Evolutionary conservation across 1,284 basidiomycete genomes (phyloP).

Genomic region (Mycena sp.): DNA sequence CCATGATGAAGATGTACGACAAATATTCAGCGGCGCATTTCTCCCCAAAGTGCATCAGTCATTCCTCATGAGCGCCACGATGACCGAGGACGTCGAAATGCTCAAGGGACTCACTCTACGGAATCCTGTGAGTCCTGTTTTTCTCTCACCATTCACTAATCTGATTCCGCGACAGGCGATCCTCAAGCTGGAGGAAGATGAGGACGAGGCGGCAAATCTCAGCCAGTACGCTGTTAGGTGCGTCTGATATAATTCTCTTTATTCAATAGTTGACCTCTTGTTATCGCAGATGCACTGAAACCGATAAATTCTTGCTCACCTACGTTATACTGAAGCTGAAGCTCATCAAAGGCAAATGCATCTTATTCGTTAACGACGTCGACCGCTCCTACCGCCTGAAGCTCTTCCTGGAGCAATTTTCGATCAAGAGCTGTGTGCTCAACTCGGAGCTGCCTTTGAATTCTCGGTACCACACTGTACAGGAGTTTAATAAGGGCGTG

Average conservation of each 20-base stretch:
- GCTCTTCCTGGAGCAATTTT: constrained; percentile 98
- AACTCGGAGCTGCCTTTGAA: constrained; percentile 97
- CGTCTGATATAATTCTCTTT: constrained; percentile 22
- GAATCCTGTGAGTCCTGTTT: constrained; percentile 74
- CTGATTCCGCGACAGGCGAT: constrained; percentile 67
- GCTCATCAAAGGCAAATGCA: constrained; percentile 95
- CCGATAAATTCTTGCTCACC: constrained; percentile 94
- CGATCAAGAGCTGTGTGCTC: constrained; percentile 94
- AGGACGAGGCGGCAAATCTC: constrained; percentile 83
- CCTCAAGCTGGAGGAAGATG: constrained; percentile 85
- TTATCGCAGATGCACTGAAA: constrained; percentile 79
- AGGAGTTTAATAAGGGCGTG: constrained; percentile 98
- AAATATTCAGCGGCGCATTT: constrained; percentile 81
- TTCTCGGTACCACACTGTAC: constrained; percentile 92
- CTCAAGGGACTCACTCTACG: constrained; percentile 90
- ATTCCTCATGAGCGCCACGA: constrained; percentile 97
- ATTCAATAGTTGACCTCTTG: background rate
- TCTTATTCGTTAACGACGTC: constrained; percentile 97
- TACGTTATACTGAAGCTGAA: constrained; percentile 96
- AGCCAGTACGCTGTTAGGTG: constrained; percentile 88
- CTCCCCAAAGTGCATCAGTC: constrained; percentile 94
- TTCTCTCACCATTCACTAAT: background rate
- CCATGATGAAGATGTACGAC: constrained; percentile 90
- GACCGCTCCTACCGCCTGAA: constrained; percentile 96
- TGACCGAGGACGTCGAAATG: constrained; percentile 94